Conservation (phyloP, 2,329 filamentous ascomycete genomes). For the Colletotrichum australisinense region DNA sequence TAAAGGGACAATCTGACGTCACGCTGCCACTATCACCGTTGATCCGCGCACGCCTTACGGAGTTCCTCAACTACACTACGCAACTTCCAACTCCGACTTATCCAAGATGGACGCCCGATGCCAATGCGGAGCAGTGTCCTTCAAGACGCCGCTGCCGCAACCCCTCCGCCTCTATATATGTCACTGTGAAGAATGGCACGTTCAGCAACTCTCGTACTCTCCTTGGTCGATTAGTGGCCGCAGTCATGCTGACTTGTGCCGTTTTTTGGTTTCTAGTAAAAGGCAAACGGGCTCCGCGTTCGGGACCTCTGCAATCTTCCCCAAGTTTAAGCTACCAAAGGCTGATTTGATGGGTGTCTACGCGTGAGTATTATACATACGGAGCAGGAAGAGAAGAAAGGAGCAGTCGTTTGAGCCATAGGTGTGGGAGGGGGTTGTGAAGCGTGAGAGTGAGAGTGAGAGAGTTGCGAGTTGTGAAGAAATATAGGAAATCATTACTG, state of each 20-base stretch:
- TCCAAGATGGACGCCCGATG: constrained; percentile 67
- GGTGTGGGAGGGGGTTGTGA: neutral
- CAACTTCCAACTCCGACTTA: neutral
- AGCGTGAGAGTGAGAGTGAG: neutral
- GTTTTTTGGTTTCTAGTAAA: constrained; percentile 45
- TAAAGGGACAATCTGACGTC: neutral
- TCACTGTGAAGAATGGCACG: constrained; percentile 72
- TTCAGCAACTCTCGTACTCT: too few species aligned
- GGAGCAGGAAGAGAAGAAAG: neutral
- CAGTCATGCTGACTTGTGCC: neutral
- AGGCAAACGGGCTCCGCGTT: constrained; percentile 75
- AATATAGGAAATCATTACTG: constrained; percentile 1
- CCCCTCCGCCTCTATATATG: constrained; percentile 78
- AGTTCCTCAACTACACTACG: neutral
- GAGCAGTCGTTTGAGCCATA: neutral
- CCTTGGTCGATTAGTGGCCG: too few species aligned
- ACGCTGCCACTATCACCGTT: neutral
- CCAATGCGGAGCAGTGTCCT: constrained; percentile 72
- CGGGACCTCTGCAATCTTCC: constrained; percentile 77
- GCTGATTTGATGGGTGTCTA: constrained; percentile 64
- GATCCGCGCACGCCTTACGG: neutral
- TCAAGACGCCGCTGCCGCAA: constrained; percentile 69
- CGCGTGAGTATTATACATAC: constrained; percentile 53
- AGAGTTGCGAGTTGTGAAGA: neutral
- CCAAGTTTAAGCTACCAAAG: constrained; percentile 68